Evolutionary conservation across 176 grass and related monocot genomes (phyloP).

Genomic region (Pontederia paniculata): DNA sequence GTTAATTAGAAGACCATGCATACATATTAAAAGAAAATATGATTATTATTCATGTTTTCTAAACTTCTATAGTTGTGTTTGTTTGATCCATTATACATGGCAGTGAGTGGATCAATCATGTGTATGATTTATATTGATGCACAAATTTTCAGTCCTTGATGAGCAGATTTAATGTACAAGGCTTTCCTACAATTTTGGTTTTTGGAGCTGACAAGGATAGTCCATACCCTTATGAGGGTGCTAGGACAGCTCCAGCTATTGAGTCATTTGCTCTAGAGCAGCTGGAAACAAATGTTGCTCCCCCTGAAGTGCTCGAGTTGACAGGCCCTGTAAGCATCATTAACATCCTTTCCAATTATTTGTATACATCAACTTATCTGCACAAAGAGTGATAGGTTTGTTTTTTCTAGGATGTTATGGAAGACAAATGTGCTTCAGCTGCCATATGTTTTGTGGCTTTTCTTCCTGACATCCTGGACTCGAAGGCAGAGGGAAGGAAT

Average conservation of each 20-base stretch:
- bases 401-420: conserved; percentile 60
- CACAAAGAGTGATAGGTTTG: background rate
- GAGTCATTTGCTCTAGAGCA: conserved; percentile 80
- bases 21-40: background rate
- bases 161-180: conserved; percentile 96
- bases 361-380: background rate
- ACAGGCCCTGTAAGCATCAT: conserved; percentile 42
- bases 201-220: conserved; percentile 86
- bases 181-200: conserved; percentile 96
- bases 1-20: conserved; percentile 1
- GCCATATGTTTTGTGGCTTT: conserved; percentile 99
- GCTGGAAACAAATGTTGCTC: conserved; percentile 71
- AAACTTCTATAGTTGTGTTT: background rate
- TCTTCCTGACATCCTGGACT: conserved; percentile 97
- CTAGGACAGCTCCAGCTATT: conserved; percentile 63
- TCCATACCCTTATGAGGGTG: conserved; percentile 66
- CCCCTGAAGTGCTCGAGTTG: conserved; percentile 81
- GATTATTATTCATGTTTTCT: too few relatives aligned
- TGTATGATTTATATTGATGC: background rate
- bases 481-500: conserved; percentile 92
- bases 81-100: too few relatives aligned
- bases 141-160: conserved; percentile 75
- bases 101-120: background rate
- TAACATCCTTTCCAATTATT: background rate
- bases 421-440: conserved; percentile 86